These are phyloP conservation scores for Fusarium nurragi DNA, from an alignment of 2,329 filamentous ascomycete genomes.

Conservation along the genomic window DNA sequence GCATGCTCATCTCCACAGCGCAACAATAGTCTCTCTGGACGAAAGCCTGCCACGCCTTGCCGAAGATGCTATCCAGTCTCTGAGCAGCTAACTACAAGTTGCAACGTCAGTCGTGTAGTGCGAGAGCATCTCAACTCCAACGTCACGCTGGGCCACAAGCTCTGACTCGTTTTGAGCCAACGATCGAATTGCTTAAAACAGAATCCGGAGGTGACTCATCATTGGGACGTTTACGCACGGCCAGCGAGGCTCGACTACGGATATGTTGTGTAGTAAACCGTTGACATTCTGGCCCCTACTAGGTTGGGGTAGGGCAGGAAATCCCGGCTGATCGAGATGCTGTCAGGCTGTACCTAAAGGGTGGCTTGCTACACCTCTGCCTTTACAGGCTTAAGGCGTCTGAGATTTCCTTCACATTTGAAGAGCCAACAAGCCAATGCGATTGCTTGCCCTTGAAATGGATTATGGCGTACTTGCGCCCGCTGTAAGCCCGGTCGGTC, in stretches of 20 bases:
- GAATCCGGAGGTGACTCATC: neutral
- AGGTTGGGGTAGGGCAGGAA: neutral
- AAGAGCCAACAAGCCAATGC: neutral
- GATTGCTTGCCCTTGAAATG: neutral
- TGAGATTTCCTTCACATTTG: neutral
- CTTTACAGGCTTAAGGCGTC: neutral
- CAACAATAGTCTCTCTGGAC: neutral
- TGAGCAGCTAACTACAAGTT: neutral
- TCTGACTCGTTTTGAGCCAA: neutral
- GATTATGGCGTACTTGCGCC: neutral
- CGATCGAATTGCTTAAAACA: neutral
- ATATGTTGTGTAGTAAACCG: neutral
- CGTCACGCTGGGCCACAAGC: conserved; percentile 13
- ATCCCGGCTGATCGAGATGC: conserved; percentile 9
- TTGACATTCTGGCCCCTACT: neutral
- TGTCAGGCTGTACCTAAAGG: neutral
- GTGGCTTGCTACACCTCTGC: neutral
- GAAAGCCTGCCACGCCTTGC: neutral
- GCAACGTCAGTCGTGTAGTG: neutral
- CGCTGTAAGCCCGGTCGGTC: neutral
- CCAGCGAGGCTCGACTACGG: conserved; percentile 4
- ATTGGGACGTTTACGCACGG: neutral
- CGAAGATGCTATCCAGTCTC: neutral
- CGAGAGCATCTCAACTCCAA: neutral
- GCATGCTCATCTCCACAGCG: neutral